These are phyloP conservation scores for Heterobasidion occidentale DNA, from an alignment of 1,284 basidiomycete species.

Conservation along the genomic window DNA sequence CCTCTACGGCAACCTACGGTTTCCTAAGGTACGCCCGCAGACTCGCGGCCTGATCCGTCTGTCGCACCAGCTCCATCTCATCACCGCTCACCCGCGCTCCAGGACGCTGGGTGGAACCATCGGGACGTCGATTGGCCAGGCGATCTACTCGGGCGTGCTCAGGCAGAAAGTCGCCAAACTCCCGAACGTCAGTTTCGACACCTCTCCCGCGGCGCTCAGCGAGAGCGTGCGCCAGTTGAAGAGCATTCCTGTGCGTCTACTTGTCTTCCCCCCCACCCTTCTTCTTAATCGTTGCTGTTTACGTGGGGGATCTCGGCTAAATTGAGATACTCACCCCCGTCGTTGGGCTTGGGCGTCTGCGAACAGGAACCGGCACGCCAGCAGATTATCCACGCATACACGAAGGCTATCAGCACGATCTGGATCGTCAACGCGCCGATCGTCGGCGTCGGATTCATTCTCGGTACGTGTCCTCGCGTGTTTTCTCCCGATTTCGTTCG, in stretches of 20 bases:
- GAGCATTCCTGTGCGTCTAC: constrained; percentile 40
- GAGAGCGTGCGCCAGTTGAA: constrained; percentile 48
- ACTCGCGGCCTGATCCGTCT: not conserved
- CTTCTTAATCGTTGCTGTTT: constrained; percentile 1
- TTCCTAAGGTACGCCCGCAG: constrained; percentile 49
- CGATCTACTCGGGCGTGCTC: constrained; percentile 55
- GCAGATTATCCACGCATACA: constrained; percentile 61
- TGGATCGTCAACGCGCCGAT: constrained; percentile 68
- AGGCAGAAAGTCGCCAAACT: constrained; percentile 40
- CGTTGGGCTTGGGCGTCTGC: not conserved
- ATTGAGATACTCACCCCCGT: not conserved
- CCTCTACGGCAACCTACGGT: constrained; percentile 63
- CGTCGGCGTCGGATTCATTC: constrained; percentile 46
- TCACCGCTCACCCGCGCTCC: not conserved
- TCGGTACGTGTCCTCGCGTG: constrained; percentile 33
- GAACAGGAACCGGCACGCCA: constrained; percentile 35
- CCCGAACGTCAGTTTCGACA: constrained; percentile 38
- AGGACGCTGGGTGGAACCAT: constrained; percentile 75
- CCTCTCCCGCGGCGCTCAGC: constrained; percentile 45
- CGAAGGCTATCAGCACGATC: constrained; percentile 58
- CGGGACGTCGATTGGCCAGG: constrained; percentile 66
- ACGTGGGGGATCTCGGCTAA: not conserved
- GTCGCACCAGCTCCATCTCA: not conserved
- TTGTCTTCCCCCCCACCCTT: not conserved
- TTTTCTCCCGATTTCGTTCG: no score